These are phyloP conservation scores for Calonectria pteridis DNA, from an alignment of 2,329 filamentous ascomycete species.

Conservation along the genomic window DNA sequence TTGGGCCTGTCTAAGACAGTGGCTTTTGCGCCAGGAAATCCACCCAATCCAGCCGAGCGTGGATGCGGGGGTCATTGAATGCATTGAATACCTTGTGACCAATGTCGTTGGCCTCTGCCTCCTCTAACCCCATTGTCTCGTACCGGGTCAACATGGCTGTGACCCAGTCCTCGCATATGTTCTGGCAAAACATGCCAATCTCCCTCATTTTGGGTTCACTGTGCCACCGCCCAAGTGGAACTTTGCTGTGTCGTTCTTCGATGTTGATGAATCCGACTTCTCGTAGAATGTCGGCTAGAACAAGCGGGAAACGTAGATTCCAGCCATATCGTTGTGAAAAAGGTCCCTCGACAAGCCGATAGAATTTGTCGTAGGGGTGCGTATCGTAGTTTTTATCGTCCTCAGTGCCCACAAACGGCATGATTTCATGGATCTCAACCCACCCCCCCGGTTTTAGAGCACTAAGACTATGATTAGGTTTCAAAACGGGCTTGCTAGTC, in stretches of 20 bases:
- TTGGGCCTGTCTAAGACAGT: constrained; percentile 26
- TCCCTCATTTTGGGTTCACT: constrained; percentile 50
- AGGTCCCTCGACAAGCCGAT: constrained; percentile 47
- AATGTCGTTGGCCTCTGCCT: constrained; percentile 50
- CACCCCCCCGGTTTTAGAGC: constrained; percentile 54
- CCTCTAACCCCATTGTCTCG: constrained; percentile 49
- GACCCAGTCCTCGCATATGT: constrained; percentile 51
- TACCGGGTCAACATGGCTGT: constrained; percentile 50
- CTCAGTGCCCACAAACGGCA: constrained; percentile 48
- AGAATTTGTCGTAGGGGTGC: constrained; percentile 51
- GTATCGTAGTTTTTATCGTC: constrained; percentile 46
- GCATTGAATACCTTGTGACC: constrained; percentile 47
- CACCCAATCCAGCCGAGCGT: constrained; percentile 52
- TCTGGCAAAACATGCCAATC: constrained; percentile 54
- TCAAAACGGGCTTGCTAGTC: background rate
- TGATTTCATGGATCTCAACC: constrained; percentile 54
- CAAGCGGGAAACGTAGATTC: constrained; percentile 47
- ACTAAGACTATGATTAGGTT: constrained; percentile 39
- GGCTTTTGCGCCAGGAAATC: constrained; percentile 56
- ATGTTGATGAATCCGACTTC: constrained; percentile 52
- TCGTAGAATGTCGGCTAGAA: constrained; percentile 46
- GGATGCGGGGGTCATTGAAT: constrained; percentile 49
- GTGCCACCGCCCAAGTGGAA: constrained; percentile 56
- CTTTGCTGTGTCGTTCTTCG: constrained; percentile 43
- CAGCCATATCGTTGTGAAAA: constrained; percentile 52